A percentile compares a stretch with the other conserved stretches of the same genome.
Evolutionary conservation across 2,329 filamentous ascomycete species (phyloP).

Genomic region (Claviceps citrina): DNA sequence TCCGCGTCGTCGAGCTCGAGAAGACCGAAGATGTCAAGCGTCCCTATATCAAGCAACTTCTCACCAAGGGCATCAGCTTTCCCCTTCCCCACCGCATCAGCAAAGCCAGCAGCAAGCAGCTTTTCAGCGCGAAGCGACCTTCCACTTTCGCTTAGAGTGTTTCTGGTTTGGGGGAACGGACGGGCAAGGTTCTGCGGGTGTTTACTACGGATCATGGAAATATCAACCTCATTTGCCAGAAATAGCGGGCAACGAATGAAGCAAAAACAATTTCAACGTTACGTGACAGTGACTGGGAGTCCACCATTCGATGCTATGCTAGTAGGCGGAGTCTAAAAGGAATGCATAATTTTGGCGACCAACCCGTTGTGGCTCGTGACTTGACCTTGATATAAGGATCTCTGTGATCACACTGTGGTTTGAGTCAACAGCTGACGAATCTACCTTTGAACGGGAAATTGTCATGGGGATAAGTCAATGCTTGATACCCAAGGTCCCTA

Average conservation of each 20-base stretch:
- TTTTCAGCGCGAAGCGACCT: slow-evolving; percentile 86
- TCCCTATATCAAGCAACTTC: slow-evolving; percentile 98
- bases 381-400: not conserved
- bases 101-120: slow-evolving; percentile 71
- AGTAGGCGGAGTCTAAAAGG: slow-evolving; percentile 6
- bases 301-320: slow-evolving; percentile 2
- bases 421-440: too few relatives aligned
- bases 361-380: not conserved
- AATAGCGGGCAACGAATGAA: slow-evolving; percentile 30
- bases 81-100: slow-evolving; percentile 91
- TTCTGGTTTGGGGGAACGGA: slow-evolving; percentile 29
- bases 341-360: slow-evolving; percentile 3
- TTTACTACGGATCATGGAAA: slow-evolving; percentile 47
- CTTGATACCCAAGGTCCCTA: too few relatives aligned
- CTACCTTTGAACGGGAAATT: too few relatives aligned
- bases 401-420: slow-evolving; percentile 11
- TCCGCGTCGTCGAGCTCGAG: slow-evolving; percentile 95
- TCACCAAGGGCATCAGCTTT: slow-evolving; percentile 91
- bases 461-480: too few relatives aligned
- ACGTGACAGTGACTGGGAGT: slow-evolving; percentile 1
- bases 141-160: slow-evolving; percentile 88
- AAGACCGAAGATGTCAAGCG: slow-evolving; percentile 90
- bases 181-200: slow-evolving; percentile 42
- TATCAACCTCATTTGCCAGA: slow-evolving; percentile 43
- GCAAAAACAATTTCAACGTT: slow-evolving; percentile 17